A percentile compares a stretch with the other conserved stretches of the same genome.
Conservation (phyloP, 1,284 basidiomycete genomes). For the Leccinum fuscescens region DNA sequence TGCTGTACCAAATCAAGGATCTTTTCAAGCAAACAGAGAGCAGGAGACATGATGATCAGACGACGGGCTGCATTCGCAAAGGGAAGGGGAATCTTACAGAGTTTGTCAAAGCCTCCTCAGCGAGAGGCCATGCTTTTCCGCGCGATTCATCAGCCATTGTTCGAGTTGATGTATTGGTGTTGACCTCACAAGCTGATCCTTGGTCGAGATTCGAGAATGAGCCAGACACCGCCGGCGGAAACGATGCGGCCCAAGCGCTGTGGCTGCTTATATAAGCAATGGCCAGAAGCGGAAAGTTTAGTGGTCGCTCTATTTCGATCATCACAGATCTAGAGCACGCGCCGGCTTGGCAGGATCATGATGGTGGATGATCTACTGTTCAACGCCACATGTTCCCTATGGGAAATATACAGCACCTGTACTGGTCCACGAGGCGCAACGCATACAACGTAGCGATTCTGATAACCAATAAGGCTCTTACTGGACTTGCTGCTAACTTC, state of each 20-base stretch:
- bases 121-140: slow-evolving; percentile 91
- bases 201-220: slow-evolving; percentile 54
- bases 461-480: too few relatives aligned
- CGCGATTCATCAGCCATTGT: slow-evolving; percentile 62
- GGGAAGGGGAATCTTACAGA: slow-evolving; percentile 56
- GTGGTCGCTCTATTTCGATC: too few relatives aligned
- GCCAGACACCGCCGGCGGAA: background rate
- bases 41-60: background rate
- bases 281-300: slow-evolving; percentile 6
- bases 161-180: slow-evolving; percentile 9
- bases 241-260: too few relatives aligned
- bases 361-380: too few relatives aligned
- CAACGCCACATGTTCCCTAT: too few relatives aligned
- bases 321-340: too few relatives aligned
- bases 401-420: too few relatives aligned
- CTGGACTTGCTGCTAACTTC: too few relatives aligned
- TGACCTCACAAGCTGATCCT: slow-evolving; percentile 82
- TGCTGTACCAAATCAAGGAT: slow-evolving; percentile 90
- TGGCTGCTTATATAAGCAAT: slow-evolving; percentile 18
- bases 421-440: too few relatives aligned
- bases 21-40: slow-evolving; percentile 39
- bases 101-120: slow-evolving; percentile 89
- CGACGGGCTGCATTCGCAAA: background rate
- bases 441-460: too few relatives aligned
- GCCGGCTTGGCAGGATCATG: too few relatives aligned